A percentile compares a stretch with the other conserved stretches of the same genome.
Conservation (phyloP, 2,329 filamentous ascomycete genomes). For the Colletotrichum simmondsii region DNA sequence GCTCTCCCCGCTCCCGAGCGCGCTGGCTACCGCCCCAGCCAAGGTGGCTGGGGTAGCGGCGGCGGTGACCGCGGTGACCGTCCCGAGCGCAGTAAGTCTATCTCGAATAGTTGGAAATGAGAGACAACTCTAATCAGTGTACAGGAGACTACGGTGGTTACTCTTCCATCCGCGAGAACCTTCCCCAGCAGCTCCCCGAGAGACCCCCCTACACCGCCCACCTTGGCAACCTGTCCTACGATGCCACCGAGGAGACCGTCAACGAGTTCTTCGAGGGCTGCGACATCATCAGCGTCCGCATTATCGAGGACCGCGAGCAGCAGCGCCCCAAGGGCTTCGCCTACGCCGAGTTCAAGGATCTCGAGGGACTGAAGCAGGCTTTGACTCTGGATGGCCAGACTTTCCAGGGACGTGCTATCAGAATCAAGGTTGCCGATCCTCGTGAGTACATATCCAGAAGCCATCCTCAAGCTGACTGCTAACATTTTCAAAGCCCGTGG, state of each 20-base stretch:
- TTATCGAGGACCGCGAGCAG: slow-evolving; percentile 96
- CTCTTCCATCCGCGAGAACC: slow-evolving; percentile 66
- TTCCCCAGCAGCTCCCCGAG: slow-evolving; percentile 70
- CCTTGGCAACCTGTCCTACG: slow-evolving; percentile 95
- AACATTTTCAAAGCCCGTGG: slow-evolving; percentile 78
- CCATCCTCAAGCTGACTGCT: slow-evolving; percentile 40
- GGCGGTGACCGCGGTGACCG: slow-evolving; percentile 38
- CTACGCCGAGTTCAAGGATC: slow-evolving; percentile 90
- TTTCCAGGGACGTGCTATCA: slow-evolving; percentile 89
- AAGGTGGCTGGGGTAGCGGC: slow-evolving; percentile 51
- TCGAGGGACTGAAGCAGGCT: slow-evolving; percentile 93
- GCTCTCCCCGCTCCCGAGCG: slow-evolving; percentile 64
- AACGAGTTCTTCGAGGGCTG: slow-evolving; percentile 87
- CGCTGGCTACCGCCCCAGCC: slow-evolving; percentile 41
- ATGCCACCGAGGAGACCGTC: slow-evolving; percentile 86
- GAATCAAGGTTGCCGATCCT: slow-evolving; percentile 96
- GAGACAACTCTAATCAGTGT: slow-evolving; percentile 2
- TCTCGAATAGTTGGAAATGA: not conserved
- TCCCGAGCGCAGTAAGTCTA: slow-evolving; percentile 53
- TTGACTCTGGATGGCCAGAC: slow-evolving; percentile 83
- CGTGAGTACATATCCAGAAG: slow-evolving; percentile 71
- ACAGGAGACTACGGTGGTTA: slow-evolving; percentile 33
- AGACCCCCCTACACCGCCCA: slow-evolving; percentile 97
- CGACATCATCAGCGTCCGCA: slow-evolving; percentile 88
- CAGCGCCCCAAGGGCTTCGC: slow-evolving; percentile 97